Percentiles rank a stretch among this genome's conserved stretches.
Conservation (phyloP, 2,329 filamentous ascomycete genomes). For the Claviceps sp. region DNA sequence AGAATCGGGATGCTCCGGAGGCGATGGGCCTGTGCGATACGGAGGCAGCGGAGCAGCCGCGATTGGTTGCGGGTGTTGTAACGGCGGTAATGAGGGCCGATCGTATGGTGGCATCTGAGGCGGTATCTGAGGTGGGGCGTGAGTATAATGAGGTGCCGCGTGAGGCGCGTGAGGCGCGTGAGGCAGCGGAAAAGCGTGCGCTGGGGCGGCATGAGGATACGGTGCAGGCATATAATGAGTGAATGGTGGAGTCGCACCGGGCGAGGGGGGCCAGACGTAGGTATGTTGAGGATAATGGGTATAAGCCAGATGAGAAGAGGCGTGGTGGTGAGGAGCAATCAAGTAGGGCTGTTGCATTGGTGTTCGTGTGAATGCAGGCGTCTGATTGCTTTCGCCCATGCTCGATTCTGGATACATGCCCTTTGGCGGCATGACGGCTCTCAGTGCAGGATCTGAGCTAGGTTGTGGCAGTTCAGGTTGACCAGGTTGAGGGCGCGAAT, state of each 20-base stretch:
- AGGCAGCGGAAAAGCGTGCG: slow-evolving; percentile 12
- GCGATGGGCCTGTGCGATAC: slow-evolving; percentile 23
- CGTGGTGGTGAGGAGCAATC: slow-evolving; percentile 20
- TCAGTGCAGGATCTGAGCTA: slow-evolving; percentile 63
- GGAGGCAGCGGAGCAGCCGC: slow-evolving; percentile 11
- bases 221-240: slow-evolving; percentile 28
- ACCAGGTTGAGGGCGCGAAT: slow-evolving; percentile 64
- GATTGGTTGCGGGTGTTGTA: slow-evolving; percentile 18
- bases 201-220: slow-evolving; percentile 20
- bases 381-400: slow-evolving; percentile 69
- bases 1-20: slow-evolving; percentile 24
- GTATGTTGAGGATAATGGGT: slow-evolving; percentile 28
- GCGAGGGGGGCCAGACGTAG: slow-evolving; percentile 43
- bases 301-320: slow-evolving; percentile 20
- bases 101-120: slow-evolving; percentile 15
- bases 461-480: slow-evolving; percentile 67
- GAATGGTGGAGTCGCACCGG: slow-evolving; percentile 40
- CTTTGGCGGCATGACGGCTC: slow-evolving; percentile 75
- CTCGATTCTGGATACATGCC: slow-evolving; percentile 97
- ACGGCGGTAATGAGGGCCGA: slow-evolving; percentile 24
- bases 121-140: slow-evolving; percentile 2
- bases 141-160: slow-evolving; percentile 15
- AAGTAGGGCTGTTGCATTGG: slow-evolving; percentile 42
- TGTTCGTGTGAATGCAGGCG: slow-evolving; percentile 67
- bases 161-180: slow-evolving; percentile 14